Percentiles rank a stretch among this genome's conserved stretches.
Conservation (phyloP, 2,329 filamentous ascomycete genomes). For the Sporothrix inflata region DNA sequence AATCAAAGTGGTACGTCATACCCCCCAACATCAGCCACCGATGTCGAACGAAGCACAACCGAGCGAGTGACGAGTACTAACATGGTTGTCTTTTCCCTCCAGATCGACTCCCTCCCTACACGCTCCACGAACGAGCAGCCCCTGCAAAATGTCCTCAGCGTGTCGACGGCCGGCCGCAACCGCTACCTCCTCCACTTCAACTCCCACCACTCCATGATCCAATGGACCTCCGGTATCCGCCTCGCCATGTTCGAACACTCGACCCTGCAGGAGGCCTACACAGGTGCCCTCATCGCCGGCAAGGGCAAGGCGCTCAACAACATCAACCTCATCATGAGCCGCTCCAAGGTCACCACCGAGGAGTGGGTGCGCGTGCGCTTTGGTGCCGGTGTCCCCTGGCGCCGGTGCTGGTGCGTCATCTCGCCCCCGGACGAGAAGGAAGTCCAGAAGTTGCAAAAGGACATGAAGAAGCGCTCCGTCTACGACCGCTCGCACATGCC, state of each 20-base stretch:
- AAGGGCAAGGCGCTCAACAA: constrained; percentile 90
- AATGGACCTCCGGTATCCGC: constrained; percentile 95
- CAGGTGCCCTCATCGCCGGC: constrained; percentile 89
- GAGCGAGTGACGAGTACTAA: too few species aligned
- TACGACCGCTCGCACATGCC: constrained; percentile 75
- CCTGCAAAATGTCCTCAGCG: constrained; percentile 90
- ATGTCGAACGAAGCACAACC: too few species aligned
- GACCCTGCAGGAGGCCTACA: constrained; percentile 93
- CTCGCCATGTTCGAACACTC: constrained; percentile 94
- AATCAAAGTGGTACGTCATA: constrained; percentile 81
- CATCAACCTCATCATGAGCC: constrained; percentile 86
- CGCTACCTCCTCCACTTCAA: constrained; percentile 96
- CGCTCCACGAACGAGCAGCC: constrained; percentile 75
- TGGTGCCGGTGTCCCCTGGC: constrained; percentile 93
- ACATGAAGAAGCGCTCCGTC: constrained; percentile 76
- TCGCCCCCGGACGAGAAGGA: constrained; percentile 93
- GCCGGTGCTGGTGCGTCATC: constrained; percentile 95
- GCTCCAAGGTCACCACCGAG: constrained; percentile 74
- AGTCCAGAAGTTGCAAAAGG: constrained; percentile 79
- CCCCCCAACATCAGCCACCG: background rate
- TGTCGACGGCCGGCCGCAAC: constrained; percentile 94
- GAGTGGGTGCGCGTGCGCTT: constrained; percentile 96
- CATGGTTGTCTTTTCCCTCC: background rate
- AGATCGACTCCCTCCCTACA: constrained; percentile 90
- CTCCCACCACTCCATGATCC: constrained; percentile 85